phyloP scores from a whole-genome alignment of 139 green algal genomes.

The Asterochloris sp. region DNA sequence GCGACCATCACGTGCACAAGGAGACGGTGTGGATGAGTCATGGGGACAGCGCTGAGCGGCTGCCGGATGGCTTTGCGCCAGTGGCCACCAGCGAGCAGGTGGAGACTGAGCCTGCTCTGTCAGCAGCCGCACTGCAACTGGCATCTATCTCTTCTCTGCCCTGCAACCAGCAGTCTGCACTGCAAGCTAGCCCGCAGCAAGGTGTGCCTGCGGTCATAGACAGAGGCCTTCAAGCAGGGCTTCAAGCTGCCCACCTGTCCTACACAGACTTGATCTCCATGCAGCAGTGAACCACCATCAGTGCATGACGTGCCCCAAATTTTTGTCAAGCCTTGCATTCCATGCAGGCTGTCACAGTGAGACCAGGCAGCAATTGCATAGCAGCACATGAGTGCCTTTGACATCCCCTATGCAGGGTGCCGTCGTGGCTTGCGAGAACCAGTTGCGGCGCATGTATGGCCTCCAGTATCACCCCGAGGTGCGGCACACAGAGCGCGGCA shows the following conservation, averaged over 20 bases:
- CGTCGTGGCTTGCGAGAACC: slow-evolving; percentile 92
- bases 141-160: neutral
- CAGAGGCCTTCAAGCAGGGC: neutral
- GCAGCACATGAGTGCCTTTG: neutral
- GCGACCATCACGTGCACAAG: slow-evolving; percentile 11
- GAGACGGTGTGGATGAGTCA: slow-evolving; percentile 99
- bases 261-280: too few relatives aligned
- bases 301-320: too few relatives aligned
- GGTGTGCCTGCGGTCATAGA: neutral
- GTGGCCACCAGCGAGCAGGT: slow-evolving; percentile 81
- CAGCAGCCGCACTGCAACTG: neutral
- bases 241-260: too few relatives aligned
- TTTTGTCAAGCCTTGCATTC: too few relatives aligned
- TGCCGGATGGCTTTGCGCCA: slow-evolving; percentile 85
- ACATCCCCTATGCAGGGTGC: slow-evolving; percentile 55
- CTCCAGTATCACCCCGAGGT: slow-evolving; percentile 99
- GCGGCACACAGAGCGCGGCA: slow-evolving; percentile 82
- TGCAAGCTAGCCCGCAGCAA: neutral
- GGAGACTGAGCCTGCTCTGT: neutral
- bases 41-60: slow-evolving; percentile 83
- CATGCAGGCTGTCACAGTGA: too few relatives aligned
- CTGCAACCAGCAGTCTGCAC: neutral
- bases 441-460: slow-evolving; percentile 75
- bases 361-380: neutral
- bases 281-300: too few relatives aligned